Evolutionary conservation across 2,329 filamentous ascomycete genomes (phyloP), one percentile per base, ranked within the genome.

Genomic region (Aspergillus sp.): DNA sequence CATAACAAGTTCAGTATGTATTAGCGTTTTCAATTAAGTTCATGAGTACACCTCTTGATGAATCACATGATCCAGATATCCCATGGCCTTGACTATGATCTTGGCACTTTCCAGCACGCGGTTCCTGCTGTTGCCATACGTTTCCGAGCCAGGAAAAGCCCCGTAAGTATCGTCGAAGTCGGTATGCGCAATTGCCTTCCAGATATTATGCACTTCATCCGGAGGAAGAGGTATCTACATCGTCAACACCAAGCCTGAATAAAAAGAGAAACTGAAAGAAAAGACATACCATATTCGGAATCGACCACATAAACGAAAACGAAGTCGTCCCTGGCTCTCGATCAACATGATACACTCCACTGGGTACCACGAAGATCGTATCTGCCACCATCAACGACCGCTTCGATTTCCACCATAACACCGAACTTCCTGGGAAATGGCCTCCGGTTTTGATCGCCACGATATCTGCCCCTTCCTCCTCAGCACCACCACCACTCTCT

Each of bases 251-350:
- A 29, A 47, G 14, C 7, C 10, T 26, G 20, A 4, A 47, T 7
- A 60, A 16, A 56, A 56, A 39, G 65, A 69, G 49, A 52, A 60
- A 61, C 57, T 61, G 39, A 67, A 55, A 42, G 61, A 66, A n/a
- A 60, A 52, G 54, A 66, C 62, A 56, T 18, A 72, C 70, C 63
- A 79, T 79, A 71, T 92, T 91, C 1, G 88, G 88, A 63, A 89
- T 87, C 55, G 87, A 89, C 88, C 89, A 93, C 83, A 91, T 88
- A 75, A 92, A 93, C 0, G 85, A 78, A 69, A 85, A 93, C 11
- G 77, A 80, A 0, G 75, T 77, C 6, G 82, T 84, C 2, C 78
- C 79, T 1, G 76, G 70, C 4, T 73, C 72, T 12, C 80, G 72
- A 57, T 65, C 63, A 52, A 66, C 60, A 63, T 66, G 63, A 62